A percentile compares a stretch with the other conserved stretches of the same genome.
These are phyloP conservation scores for Termitomyces sp. DNA, from an alignment of 768 basidiomycete genomes.

Conservation along the genomic window DNA sequence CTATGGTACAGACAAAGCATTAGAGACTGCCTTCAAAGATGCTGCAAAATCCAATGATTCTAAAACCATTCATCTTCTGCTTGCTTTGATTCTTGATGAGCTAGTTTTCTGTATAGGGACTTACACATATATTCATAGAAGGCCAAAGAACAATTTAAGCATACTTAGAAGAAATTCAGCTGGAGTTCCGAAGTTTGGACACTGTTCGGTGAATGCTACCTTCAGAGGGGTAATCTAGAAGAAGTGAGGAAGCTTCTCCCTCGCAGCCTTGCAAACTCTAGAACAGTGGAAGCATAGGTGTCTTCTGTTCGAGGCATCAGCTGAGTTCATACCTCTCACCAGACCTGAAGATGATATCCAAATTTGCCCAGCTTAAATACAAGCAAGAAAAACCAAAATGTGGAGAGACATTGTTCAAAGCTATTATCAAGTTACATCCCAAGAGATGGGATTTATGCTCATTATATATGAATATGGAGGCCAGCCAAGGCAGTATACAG, in stretches of 20 bases:
- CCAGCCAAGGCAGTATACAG: slow-evolving; percentile 73
- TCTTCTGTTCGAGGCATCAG: not conserved
- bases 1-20: slow-evolving; percentile 80
- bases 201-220: slow-evolving; percentile 77
- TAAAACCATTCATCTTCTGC: slow-evolving; percentile 81
- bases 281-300: slow-evolving; percentile 90
- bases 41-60: slow-evolving; percentile 90
- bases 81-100: slow-evolving; percentile 82
- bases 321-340: not conserved
- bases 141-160: slow-evolving; percentile 89
- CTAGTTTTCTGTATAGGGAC: not conserved
- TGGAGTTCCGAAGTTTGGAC: slow-evolving; percentile 95
- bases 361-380: slow-evolving; percentile 94
- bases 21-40: slow-evolving; percentile 85
- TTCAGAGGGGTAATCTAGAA: slow-evolving; percentile 70
- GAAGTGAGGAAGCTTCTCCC: slow-evolving; percentile 84
- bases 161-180: slow-evolving; percentile 91
- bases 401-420: slow-evolving; percentile 94
- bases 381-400: slow-evolving; percentile 91
- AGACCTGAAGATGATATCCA: slow-evolving; percentile 96
- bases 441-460: slow-evolving; percentile 96
- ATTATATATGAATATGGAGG: slow-evolving; percentile 96
- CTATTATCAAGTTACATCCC: slow-evolving; percentile 91
- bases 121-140: slow-evolving; percentile 43
- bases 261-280: slow-evolving; percentile 82